A percentile compares a stretch with the other conserved stretches of the same genome.
Conservation (phyloP, 148 eudicot species). For the Suaeda aralocaspica region DNA sequence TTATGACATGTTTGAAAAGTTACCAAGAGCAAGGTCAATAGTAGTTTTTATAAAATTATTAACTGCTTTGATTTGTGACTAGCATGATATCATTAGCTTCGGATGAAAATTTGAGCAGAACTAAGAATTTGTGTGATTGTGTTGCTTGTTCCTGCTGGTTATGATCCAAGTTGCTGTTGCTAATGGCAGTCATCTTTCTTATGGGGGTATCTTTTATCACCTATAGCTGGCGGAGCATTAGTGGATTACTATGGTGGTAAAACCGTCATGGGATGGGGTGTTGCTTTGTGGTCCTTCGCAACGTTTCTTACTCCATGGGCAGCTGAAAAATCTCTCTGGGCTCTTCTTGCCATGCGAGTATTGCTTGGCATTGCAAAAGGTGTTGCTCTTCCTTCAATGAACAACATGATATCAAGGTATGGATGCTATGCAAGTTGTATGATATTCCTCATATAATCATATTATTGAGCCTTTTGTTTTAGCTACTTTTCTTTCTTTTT, state of each 20-base stretch:
- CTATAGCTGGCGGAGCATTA: constrained; percentile 85
- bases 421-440: background rate
- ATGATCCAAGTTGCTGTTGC: no score
- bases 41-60: background rate
- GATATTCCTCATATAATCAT: background rate
- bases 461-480: constrained; percentile 1
- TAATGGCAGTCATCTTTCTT: no score
- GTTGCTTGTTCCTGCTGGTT: constrained; percentile 43
- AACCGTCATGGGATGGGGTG: constrained; percentile 84
- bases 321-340: constrained; percentile 74
- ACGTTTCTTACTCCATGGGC: constrained; percentile 97
- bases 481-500: no score
- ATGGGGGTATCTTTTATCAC: constrained; percentile 90
- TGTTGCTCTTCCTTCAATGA: constrained; percentile 97
- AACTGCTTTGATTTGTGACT: background rate
- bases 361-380: constrained; percentile 89
- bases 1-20: no score
- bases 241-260: constrained; percentile 94
- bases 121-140: background rate
- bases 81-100: background rate
- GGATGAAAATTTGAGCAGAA: background rate
- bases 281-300: constrained; percentile 83
- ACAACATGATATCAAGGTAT: constrained; percentile 82
- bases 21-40: background rate
- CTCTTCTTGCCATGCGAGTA: constrained; percentile 62